These are phyloP conservation scores for Fusarium mexicanum DNA, from an alignment of 2,329 filamentous ascomycete genomes.

Conservation along the genomic window DNA sequence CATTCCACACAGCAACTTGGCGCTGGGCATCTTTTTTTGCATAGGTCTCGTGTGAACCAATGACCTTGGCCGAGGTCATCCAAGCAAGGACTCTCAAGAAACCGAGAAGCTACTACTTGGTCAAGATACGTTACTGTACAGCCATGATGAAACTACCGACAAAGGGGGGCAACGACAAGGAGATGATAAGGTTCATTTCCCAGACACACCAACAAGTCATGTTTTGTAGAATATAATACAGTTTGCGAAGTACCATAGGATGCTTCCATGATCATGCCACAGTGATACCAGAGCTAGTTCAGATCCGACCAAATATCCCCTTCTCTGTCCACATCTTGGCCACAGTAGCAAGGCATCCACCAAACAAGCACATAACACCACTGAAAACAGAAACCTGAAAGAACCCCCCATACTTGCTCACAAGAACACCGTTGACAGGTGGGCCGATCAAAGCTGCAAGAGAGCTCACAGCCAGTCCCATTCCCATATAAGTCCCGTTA, in stretches of 20 bases:
- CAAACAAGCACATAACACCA: constrained; percentile 31
- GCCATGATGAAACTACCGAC: background rate
- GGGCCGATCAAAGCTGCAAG: constrained; percentile 57
- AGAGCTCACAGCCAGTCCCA: constrained; percentile 55
- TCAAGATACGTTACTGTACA: rapidly evolving
- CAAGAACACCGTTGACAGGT: constrained; percentile 46
- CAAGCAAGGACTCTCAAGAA: rapidly evolving
- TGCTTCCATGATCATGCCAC: background rate
- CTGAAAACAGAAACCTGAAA: constrained; percentile 39
- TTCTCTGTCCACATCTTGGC: constrained; percentile 9
- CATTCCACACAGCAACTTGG: background rate
- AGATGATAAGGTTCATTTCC: rapidly evolving
- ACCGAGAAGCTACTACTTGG: background rate
- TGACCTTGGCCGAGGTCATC: background rate
- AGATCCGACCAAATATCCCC: constrained; percentile 14
- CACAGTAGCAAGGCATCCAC: constrained; percentile 27
- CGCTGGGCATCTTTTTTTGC: background rate
- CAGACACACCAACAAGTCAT: background rate
- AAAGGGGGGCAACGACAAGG: background rate
- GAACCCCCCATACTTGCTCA: constrained; percentile 51
- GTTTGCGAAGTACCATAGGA: rapidly evolving
- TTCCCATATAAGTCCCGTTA: constrained; percentile 65
- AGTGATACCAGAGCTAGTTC: no score
- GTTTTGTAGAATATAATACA: background rate
- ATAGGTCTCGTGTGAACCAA: background rate